Conservation (phyloP, 768 basidiomycete species). For the Leccinum obscurum region DNA sequence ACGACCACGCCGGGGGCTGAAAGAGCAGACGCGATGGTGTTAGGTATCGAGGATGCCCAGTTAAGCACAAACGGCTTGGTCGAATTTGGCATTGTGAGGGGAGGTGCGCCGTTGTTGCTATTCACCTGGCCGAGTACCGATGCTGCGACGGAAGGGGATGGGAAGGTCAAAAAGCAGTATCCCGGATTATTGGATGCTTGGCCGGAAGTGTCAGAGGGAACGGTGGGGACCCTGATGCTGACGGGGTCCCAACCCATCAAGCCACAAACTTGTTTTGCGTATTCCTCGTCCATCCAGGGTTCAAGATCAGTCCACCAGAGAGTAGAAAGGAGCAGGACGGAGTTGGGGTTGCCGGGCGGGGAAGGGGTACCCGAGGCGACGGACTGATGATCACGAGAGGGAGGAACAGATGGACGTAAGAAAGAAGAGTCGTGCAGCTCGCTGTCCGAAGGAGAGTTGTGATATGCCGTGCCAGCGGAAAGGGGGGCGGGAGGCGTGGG, state of each 20-base stretch:
- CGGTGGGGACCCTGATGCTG: conserved; percentile 69
- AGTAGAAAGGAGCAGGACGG: conserved; percentile 50
- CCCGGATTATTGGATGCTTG: conserved; percentile 82
- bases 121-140: conserved; percentile 71
- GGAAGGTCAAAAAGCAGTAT: conserved; percentile 87
- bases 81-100: conserved; percentile 84
- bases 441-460: conserved; percentile 18
- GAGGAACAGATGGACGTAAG: conserved; percentile 18
- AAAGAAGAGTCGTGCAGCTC: conserved; percentile 21
- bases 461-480: conserved; percentile 19
- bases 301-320: conserved; percentile 90
- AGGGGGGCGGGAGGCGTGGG: conserved; percentile 24
- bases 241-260: conserved; percentile 87
- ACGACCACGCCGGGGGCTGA: conserved; percentile 29
- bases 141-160: conserved; percentile 65
- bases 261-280: conserved; percentile 82
- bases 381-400: conserved; percentile 21
- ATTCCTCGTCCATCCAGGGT: conserved; percentile 97
- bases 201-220: conserved; percentile 54
- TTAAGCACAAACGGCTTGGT: conserved; percentile 76
- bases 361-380: conserved; percentile 17
- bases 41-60: conserved; percentile 60
- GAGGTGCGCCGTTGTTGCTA: conserved; percentile 38
- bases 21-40: conserved; percentile 33
- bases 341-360: conserved; percentile 30